phyloP scores from a whole-genome alignment of 495 filamentous ascomycete genomes.

The Aspergillus steynii region DNA sequence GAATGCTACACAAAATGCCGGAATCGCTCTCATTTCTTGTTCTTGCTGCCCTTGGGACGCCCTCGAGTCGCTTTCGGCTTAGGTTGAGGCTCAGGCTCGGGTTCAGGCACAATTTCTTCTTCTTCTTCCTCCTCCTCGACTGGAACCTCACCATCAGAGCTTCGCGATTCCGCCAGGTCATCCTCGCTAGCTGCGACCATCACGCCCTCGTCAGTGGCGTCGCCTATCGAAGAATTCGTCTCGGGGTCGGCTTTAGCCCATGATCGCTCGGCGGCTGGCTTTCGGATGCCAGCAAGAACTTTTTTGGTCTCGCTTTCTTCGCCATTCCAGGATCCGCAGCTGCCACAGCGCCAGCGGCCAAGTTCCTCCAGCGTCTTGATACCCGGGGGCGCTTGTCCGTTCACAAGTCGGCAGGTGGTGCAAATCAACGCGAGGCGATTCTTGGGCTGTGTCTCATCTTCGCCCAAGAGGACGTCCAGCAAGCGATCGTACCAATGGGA shows the following conservation, averaged over 20 bases:
- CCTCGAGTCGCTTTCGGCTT: conserved; percentile 26
- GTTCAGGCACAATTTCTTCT: background rate
- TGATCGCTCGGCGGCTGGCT: conserved; percentile 17
- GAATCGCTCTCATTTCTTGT: conserved; percentile 12
- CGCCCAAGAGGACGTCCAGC: conserved; percentile 86
- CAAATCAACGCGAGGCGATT: conserved; percentile 92
- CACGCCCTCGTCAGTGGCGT: conserved; percentile 27
- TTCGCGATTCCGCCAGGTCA: conserved; percentile 23
- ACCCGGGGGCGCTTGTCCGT: conserved; percentile 93
- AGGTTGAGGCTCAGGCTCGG: conserved; percentile 2
- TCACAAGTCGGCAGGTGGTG: conserved; percentile 78
- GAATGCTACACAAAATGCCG: background rate
- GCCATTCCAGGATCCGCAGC: conserved; percentile 83
- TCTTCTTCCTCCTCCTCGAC: conserved; percentile 7
- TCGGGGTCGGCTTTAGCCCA: conserved; percentile 24
- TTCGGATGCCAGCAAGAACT: conserved; percentile 45
- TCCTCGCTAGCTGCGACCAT: conserved; percentile 32
- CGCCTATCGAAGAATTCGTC: conserved; percentile 19
- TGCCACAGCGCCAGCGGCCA: conserved; percentile 85
- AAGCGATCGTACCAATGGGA: conserved; percentile 92
- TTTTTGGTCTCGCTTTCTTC: conserved; percentile 71
- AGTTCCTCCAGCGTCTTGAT: conserved; percentile 74
- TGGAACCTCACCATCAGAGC: conserved; percentile 16
- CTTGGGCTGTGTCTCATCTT: conserved; percentile 90
- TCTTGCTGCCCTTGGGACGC: conserved; percentile 19